Conservation (phyloP, 768 basidiomycete species). For the Mycena venus region DNA sequence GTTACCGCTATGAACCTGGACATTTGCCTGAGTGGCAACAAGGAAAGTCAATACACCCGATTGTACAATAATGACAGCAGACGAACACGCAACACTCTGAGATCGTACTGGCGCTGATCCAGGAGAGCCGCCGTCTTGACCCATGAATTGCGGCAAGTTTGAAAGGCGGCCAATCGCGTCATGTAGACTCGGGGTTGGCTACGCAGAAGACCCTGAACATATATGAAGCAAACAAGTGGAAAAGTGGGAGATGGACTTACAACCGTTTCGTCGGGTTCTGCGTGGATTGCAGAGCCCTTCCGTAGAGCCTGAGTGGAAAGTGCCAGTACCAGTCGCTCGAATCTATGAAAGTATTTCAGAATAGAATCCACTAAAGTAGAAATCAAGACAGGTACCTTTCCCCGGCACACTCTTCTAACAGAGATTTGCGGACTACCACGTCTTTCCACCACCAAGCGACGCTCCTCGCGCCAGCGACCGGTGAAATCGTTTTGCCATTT, state of each 20-base stretch:
- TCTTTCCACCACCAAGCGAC: constrained; percentile 69
- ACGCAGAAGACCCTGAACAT: constrained; percentile 42
- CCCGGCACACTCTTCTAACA: constrained; percentile 68
- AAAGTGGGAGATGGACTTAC: constrained; percentile 12
- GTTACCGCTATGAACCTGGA: constrained; percentile 11
- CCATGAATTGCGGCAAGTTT: constrained; percentile 51
- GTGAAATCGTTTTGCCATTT: constrained; percentile 32
- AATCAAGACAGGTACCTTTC: constrained; percentile 52
- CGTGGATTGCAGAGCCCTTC: constrained; percentile 40
- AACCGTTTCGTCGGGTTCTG: constrained; percentile 32
- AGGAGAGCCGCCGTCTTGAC: constrained; percentile 52
- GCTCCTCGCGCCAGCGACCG: not conserved
- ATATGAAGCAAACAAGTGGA: not conserved
- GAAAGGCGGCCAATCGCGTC: constrained; percentile 45
- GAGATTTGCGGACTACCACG: constrained; percentile 66
- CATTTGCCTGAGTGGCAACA: not conserved
- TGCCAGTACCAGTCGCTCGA: constrained; percentile 64
- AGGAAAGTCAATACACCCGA: not conserved
- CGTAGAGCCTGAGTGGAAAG: constrained; percentile 66
- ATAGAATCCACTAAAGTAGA: constrained; percentile 4
- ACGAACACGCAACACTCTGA: constrained; percentile 44
- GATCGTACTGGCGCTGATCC: constrained; percentile 47
- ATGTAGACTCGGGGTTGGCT: constrained; percentile 52
- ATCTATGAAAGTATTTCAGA: constrained; percentile 48
- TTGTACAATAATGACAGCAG: not conserved